A percentile compares a stretch with the other conserved stretches of the same genome.
These are phyloP conservation scores for Panicum hallii DNA, from an alignment of 202 grass and related monocot genomes.

Conservation along the genomic window DNA sequence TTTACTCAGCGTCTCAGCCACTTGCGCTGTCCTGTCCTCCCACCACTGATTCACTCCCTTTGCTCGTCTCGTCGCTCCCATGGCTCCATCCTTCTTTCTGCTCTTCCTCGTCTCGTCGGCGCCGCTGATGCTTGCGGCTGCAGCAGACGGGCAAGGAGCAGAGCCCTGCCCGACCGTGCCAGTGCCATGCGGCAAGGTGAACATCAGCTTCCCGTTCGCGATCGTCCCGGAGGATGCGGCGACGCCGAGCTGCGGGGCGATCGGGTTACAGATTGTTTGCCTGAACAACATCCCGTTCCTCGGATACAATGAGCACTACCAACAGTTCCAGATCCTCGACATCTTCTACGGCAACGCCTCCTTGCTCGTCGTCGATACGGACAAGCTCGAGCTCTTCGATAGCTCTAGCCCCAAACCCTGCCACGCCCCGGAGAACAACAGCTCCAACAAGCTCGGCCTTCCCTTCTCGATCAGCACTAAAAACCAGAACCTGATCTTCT, in stretches of 20 bases:
- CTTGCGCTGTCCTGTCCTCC: not conserved
- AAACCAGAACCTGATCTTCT: slow-evolving; percentile 47
- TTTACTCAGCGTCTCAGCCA: not conserved
- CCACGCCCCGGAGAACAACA: not conserved
- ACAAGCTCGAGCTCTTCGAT: not conserved
- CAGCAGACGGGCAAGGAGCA: not conserved
- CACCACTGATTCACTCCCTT: not conserved
- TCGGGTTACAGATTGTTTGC: slow-evolving; percentile 46
- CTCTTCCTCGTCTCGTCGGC: not conserved
- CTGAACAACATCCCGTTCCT: not conserved
- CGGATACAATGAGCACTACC: fast-evolving
- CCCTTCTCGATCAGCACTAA: not conserved
- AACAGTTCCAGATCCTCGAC: not conserved
- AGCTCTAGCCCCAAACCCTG: fast-evolving
- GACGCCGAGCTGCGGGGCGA: not conserved
- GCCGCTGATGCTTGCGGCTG: not conserved
- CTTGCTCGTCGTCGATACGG: slow-evolving; percentile 20
- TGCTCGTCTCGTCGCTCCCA: not conserved
- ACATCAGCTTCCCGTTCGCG: not conserved
- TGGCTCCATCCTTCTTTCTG: too few relatives aligned
- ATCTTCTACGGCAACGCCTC: slow-evolving; percentile 54
- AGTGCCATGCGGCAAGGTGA: not conserved
- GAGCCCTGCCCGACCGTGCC: not conserved
- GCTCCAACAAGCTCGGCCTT: not conserved
- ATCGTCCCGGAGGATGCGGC: not conserved